phyloP scores from a whole-genome alignment of 805 yeast genomes.

The Zygosaccharomyces pseudorouxii region DNA sequence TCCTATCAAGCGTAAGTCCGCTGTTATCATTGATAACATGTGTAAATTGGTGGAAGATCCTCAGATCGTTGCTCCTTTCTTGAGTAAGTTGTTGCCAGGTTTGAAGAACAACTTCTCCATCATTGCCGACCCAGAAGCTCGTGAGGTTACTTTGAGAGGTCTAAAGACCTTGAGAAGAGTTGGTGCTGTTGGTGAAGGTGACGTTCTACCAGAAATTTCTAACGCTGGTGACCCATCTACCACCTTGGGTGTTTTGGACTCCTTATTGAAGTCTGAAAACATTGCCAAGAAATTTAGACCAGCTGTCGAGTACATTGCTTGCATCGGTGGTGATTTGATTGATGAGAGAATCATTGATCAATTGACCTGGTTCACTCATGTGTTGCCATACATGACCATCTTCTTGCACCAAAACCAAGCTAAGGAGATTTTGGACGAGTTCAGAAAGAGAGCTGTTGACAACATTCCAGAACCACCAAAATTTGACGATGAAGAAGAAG shows the following conservation, averaged over 20 bases:
- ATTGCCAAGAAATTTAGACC: slow-evolving; percentile 72
- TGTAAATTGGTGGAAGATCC: slow-evolving; percentile 99
- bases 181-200: slow-evolving; percentile 91
- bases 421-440: slow-evolving; percentile 84
- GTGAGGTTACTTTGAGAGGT: slow-evolving; percentile 97
- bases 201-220: slow-evolving; percentile 91
- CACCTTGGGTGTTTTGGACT: slow-evolving; percentile 75
- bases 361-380: slow-evolving; percentile 80
- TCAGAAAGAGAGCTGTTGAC: slow-evolving; percentile 94
- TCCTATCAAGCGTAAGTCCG: slow-evolving; percentile 98
- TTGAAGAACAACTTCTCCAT: slow-evolving; percentile 88
- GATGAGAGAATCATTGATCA: slow-evolving; percentile 97
- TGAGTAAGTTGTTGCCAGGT: slow-evolving; percentile 92
- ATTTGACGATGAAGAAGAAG: slow-evolving; percentile 96
- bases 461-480: slow-evolving; percentile 96
- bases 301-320: slow-evolving; percentile 80
- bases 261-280: slow-evolving; percentile 63
- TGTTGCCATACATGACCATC: slow-evolving; percentile 92
- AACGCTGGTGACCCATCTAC: slow-evolving; percentile 96
- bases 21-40: slow-evolving; percentile 99
- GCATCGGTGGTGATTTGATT: slow-evolving; percentile 97
- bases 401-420: slow-evolving; percentile 93
- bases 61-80: slow-evolving; percentile 99
- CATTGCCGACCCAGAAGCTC: slow-evolving; percentile 99
- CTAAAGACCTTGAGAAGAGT: slow-evolving; percentile 97